These are phyloP conservation scores for Leishmania aethiopica DNA, from an alignment of 208 protist genomes.

Conservation along the genomic window DNA sequence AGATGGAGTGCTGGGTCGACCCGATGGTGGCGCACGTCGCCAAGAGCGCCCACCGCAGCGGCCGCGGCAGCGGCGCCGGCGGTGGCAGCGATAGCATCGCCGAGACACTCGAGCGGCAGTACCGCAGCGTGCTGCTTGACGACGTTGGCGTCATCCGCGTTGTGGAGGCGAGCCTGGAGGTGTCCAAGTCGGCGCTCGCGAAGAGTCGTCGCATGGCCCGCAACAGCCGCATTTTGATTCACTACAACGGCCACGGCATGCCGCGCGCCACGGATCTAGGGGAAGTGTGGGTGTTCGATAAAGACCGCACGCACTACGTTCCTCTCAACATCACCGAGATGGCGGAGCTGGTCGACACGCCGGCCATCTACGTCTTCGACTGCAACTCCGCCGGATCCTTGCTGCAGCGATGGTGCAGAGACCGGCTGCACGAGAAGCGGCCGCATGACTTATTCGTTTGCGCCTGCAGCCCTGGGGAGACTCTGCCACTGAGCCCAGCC, in stretches of 20 bases:
- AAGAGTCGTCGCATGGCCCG: conserved; percentile 78
- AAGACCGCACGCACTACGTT: conserved; percentile 98
- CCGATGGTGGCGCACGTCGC: conserved; percentile 73
- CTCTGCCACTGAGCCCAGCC: conserved; percentile 96
- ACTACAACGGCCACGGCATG: conserved; percentile 99
- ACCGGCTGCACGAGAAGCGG: conserved; percentile 60
- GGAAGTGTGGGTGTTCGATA: conserved; percentile 99
- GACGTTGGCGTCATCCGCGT: conserved; percentile 63
- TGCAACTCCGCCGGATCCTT: conserved; percentile 94
- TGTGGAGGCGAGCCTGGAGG: conserved; percentile 96
- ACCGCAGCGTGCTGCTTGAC: conserved; percentile 77
- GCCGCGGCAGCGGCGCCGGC: conserved; percentile 24
- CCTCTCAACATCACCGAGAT: conserved; percentile 97
- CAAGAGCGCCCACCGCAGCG: conserved; percentile 34
- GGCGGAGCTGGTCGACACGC: conserved; percentile 90
- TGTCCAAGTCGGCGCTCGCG: conserved; percentile 87
- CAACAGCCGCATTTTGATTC: conserved; percentile 95
- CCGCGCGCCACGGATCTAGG: conserved; percentile 96
- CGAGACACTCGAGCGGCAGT: conserved; percentile 92
- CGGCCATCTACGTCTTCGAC: conserved; percentile 98
- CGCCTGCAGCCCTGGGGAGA: conserved; percentile 94
- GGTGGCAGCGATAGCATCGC: conserved; percentile 93
- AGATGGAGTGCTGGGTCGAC: conserved; percentile 97
- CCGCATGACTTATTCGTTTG: conserved; percentile 95
- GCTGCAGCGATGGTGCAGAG: conserved; percentile 79